Percentiles rank a stretch among this genome's conserved stretches.
phyloP scores from a whole-genome alignment of 768 basidiomycete genomes.

The Porpolomopsis calyptriformis region DNA sequence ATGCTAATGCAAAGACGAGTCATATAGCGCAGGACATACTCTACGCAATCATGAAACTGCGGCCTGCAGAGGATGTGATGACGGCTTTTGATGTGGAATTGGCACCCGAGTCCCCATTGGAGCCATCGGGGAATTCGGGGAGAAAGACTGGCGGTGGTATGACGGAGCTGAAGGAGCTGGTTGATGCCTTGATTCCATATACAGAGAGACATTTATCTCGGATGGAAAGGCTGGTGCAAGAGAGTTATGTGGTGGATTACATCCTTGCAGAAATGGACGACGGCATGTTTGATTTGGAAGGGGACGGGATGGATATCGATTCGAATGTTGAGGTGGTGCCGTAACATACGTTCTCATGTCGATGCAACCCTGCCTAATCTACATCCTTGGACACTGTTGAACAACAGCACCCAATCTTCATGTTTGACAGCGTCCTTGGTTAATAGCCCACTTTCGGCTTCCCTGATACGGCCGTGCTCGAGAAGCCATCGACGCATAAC shows the following conservation, averaged over 20 bases:
- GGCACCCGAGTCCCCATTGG: conserved; percentile 21
- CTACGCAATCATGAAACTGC: conserved; percentile 69
- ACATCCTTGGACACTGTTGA: conserved; percentile 67
- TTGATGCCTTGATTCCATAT: conserved; percentile 86
- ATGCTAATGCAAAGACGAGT: conserved; percentile 84
- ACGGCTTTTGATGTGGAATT: conserved; percentile 46
- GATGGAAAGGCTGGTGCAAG: conserved; percentile 81
- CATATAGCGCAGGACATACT: conserved; percentile 76
- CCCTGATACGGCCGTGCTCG: conserved; percentile 43
- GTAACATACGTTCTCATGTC: not conserved
- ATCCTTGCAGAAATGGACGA: conserved; percentile 81
- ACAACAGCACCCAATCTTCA: conserved; percentile 59
- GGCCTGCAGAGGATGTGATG: conserved; percentile 63
- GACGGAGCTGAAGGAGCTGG: conserved; percentile 53
- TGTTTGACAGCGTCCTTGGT: conserved; percentile 31
- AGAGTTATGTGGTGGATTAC: conserved; percentile 93
- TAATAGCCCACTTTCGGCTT: conserved; percentile 36
- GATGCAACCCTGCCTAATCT: conserved; percentile 32
- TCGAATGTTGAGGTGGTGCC: conserved; percentile 10
- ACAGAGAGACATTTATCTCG: conserved; percentile 85
- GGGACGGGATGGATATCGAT: conserved; percentile 36
- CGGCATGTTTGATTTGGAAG: conserved; percentile 47
- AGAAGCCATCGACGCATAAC: conserved; percentile 62
- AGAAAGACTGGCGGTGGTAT: conserved; percentile 15
- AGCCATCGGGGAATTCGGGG: conserved; percentile 9